Evolutionary conservation across 345 rosid species (phyloP).

Genomic region (Clarkia xantiana): DNA sequence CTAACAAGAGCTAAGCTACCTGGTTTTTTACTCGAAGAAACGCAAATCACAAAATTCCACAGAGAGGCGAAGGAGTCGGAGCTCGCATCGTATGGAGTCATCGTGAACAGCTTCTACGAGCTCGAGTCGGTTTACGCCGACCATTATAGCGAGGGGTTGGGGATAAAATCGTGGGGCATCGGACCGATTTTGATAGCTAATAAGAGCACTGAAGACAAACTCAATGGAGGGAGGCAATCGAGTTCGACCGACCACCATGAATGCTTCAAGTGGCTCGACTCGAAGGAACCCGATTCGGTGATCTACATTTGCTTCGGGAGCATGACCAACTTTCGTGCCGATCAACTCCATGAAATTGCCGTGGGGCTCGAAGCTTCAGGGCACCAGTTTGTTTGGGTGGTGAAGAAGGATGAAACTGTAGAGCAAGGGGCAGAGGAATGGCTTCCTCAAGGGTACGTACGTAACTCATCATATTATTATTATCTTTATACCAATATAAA

Average conservation of each 20-base stretch:
- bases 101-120: slow-evolving; percentile 29
- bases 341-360: slow-evolving; percentile 33
- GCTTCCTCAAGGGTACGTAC: slow-evolving; percentile 37
- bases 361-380: slow-evolving; percentile 39
- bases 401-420: slow-evolving; percentile 13
- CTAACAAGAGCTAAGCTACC: slow-evolving; percentile 12
- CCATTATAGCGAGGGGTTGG: slow-evolving; percentile 6
- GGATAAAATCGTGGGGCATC: slow-evolving; percentile 12
- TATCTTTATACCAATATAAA: too few relatives aligned
- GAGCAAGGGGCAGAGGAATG: slow-evolving; percentile 26
- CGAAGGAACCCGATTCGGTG: slow-evolving; percentile 31
- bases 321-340: slow-evolving; percentile 10
- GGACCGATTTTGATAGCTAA: slow-evolving; percentile 26
- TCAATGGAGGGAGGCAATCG: slow-evolving; percentile 18
- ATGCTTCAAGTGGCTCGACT: slow-evolving; percentile 41
- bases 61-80: slow-evolving; percentile 8
- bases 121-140: slow-evolving; percentile 23
- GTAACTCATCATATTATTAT: too few relatives aligned
- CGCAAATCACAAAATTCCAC: not conserved
- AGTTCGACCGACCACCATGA: slow-evolving; percentile 5
- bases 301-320: slow-evolving; percentile 46
- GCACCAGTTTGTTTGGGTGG: slow-evolving; percentile 42
- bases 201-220: slow-evolving; percentile 21
- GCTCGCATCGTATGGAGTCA: slow-evolving; percentile 16
- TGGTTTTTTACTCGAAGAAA: not conserved